Conservation (phyloP, 345 rosid genomes). For the Camelina neglecta region DNA sequence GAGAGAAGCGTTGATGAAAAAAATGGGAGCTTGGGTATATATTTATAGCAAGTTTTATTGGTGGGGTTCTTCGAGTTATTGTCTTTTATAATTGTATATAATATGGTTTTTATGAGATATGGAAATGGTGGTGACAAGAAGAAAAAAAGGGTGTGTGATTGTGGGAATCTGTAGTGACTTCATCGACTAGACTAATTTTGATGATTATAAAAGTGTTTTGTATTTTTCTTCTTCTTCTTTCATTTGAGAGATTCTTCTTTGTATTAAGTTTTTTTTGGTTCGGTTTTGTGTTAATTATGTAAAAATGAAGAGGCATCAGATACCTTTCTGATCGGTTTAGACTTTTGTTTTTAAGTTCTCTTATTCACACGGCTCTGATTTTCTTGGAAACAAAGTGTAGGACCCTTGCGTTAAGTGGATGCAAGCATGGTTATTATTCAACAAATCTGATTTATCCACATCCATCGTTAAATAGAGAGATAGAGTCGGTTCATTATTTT, state of each 20-base stretch:
- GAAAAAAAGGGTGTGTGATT: too few species aligned
- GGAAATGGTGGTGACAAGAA: neutral
- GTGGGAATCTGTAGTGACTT: slow-evolving; percentile 44
- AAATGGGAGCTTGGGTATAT: slow-evolving; percentile 12
- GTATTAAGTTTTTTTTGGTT: neutral
- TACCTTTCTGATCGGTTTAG: slow-evolving; percentile 45
- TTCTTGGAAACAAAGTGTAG: slow-evolving; percentile 24
- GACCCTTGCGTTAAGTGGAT: slow-evolving; percentile 34
- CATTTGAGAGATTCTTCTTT: slow-evolving; percentile 22
- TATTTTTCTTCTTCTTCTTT: slow-evolving; percentile 10
- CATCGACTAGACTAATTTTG: slow-evolving; percentile 37
- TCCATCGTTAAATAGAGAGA: too few species aligned
- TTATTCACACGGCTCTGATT: slow-evolving; percentile 42
- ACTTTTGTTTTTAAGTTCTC: slow-evolving; percentile 27
- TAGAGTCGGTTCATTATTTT: neutral
- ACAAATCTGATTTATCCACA: neutral
- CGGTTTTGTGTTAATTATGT: slow-evolving; percentile 1
- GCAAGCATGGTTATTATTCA: neutral
- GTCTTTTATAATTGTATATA: slow-evolving; percentile 20
- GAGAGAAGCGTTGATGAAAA: slow-evolving; percentile 27
- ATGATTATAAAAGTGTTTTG: slow-evolving; percentile 37
- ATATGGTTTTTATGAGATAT: slow-evolving; percentile 2
- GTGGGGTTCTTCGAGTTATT: slow-evolving; percentile 36
- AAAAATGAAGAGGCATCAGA: slow-evolving; percentile 34
- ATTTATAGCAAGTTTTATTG: slow-evolving; percentile 46